Conservation (phyloP, 164 flowering plant species). For the Tetrastigma voinierianum region DNA sequence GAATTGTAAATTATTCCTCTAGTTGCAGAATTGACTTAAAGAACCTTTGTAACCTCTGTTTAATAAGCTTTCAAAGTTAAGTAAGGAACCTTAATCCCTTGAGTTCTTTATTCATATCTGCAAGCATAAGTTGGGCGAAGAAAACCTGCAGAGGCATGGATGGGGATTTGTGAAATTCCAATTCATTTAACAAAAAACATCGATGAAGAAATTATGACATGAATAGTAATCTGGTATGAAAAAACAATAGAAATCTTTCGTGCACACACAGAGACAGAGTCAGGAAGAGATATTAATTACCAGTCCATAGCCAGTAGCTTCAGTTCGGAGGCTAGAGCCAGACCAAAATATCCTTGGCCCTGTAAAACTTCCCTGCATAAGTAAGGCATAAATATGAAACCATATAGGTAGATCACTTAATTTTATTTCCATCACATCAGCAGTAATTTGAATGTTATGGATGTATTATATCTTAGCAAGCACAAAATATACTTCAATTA, state of each 20-base stretch:
- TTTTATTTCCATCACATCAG: not conserved
- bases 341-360: slow-evolving; percentile 96
- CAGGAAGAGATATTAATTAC: slow-evolving; percentile 32
- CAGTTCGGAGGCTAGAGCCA: slow-evolving; percentile 95
- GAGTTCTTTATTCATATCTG: slow-evolving; percentile 90
- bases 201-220: not conserved
- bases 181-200: not conserved
- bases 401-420: slow-evolving; percentile 9
- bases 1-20: not conserved
- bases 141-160: slow-evolving; percentile 69
- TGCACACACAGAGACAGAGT: not conserved
- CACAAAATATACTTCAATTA: too few relatives aligned
- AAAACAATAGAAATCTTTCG: not conserved
- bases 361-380: slow-evolving; percentile 98
- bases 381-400: slow-evolving; percentile 28
- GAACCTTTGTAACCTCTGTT: slow-evolving; percentile 1
- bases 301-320: slow-evolving; percentile 99
- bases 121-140: slow-evolving; percentile 92
- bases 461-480: too few relatives aligned
- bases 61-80: slow-evolving; percentile 13
- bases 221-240: not conserved
- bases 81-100: slow-evolving; percentile 83
- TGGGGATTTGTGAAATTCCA: slow-evolving; percentile 13
- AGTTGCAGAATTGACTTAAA: not conserved
- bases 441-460: not conserved